These are phyloP conservation scores for Pleurostoma richardsiae DNA, from an alignment of 2,329 filamentous ascomycete genomes.

Conservation along the genomic window DNA sequence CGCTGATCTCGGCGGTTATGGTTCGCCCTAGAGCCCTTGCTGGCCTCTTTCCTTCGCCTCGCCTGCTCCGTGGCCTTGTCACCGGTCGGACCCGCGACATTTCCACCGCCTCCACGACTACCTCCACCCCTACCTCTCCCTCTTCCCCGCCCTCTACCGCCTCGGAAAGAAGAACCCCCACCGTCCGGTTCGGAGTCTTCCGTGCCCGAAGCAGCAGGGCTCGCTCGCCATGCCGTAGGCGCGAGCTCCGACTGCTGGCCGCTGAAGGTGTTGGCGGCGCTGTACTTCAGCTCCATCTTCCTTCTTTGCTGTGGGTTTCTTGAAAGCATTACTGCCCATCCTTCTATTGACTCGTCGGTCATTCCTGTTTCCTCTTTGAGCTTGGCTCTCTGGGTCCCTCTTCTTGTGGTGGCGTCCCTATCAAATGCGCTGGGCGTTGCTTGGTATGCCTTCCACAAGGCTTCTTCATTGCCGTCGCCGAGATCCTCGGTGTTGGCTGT, in stretches of 20 bases:
- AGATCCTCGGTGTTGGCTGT: constrained; percentile 33
- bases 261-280: constrained; percentile 42
- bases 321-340: constrained; percentile 83
- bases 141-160: constrained; percentile 40
- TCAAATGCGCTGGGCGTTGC: constrained; percentile 61
- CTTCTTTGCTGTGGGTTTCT: constrained; percentile 66
- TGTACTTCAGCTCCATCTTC: constrained; percentile 66
- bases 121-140: constrained; percentile 40
- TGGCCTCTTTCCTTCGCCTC: constrained; percentile 73
- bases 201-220: constrained; percentile 46
- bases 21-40: constrained; percentile 77
- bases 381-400: constrained; percentile 54
- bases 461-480: constrained; percentile 58
- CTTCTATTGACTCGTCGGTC: constrained; percentile 91
- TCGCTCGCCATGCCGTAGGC: constrained; percentile 60
- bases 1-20: constrained; percentile 75
- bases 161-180: constrained; percentile 27
- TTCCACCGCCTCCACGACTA: constrained; percentile 47
- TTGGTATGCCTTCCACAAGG: constrained; percentile 69
- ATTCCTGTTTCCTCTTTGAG: constrained; percentile 75
- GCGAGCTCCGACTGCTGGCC: constrained; percentile 62
- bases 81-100: constrained; percentile 58
- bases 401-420: constrained; percentile 65
- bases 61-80: constrained; percentile 70
- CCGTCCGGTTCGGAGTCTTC: constrained; percentile 51